Evolutionary conservation across 2,329 filamentous ascomycete species (phyloP).

Genomic region (Beauveria medogensis): DNA sequence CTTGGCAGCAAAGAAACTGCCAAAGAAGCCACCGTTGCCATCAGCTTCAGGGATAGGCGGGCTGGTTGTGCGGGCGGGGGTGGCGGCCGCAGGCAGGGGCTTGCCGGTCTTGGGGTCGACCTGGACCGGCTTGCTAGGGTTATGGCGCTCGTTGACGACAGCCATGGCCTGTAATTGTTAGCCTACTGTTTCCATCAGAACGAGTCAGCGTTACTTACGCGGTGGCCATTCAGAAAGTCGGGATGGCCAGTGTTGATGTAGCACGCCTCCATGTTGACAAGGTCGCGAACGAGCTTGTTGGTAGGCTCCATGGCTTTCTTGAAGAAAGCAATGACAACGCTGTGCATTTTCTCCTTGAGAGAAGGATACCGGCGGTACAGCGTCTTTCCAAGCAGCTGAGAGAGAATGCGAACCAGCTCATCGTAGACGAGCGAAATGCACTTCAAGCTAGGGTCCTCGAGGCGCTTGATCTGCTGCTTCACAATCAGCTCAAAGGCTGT

Average conservation of each 20-base stretch:
- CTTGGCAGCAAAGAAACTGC: slow-evolving; percentile 97
- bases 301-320: slow-evolving; percentile 98
- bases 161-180: slow-evolving; percentile 66
- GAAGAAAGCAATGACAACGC: slow-evolving; percentile 87
- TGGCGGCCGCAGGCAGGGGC: slow-evolving; percentile 60
- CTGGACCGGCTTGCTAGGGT: slow-evolving; percentile 73
- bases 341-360: slow-evolving; percentile 94
- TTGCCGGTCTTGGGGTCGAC: slow-evolving; percentile 99
- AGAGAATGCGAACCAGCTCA: slow-evolving; percentile 90
- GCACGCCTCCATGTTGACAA: slow-evolving; percentile 91
- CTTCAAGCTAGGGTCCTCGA: slow-evolving; percentile 95
- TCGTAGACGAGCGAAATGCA: slow-evolving; percentile 97
- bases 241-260: slow-evolving; percentile 99
- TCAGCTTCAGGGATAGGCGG: slow-evolving; percentile 55
- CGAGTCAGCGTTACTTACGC: slow-evolving; percentile 44
- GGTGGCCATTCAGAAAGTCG: slow-evolving; percentile 93
- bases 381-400: slow-evolving; percentile 79
- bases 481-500: slow-evolving; percentile 98
- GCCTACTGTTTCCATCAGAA: slow-evolving; percentile 16
- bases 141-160: slow-evolving; percentile 90
- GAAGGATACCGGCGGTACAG: slow-evolving; percentile 88
- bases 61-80: slow-evolving; percentile 64
- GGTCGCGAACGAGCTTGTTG: slow-evolving; percentile 89
- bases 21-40: slow-evolving; percentile 79
- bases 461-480: slow-evolving; percentile 93